Conservation (phyloP, 345 rosid species). For the Gossypium bickii region DNA sequence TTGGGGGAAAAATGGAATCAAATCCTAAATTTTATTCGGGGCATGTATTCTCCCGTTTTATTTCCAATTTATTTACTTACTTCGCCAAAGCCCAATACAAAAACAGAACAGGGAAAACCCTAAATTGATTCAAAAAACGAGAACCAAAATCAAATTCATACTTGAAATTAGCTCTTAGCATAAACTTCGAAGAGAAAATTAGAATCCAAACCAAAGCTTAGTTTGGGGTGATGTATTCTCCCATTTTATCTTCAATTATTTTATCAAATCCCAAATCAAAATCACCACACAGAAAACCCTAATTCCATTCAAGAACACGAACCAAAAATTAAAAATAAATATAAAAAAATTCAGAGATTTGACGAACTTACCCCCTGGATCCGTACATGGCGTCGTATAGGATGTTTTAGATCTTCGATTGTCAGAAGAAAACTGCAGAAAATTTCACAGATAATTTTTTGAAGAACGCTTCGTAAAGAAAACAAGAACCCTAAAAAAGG, state of each 20-base stretch:
- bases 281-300: background rate
- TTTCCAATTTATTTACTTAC: background rate
- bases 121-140: no score
- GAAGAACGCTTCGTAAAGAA: background rate
- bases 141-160: no score
- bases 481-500: background rate
- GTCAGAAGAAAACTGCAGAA: background rate
- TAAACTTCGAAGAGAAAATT: no score
- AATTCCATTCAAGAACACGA: background rate
- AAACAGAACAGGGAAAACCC: no score
- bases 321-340: background rate
- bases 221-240: background rate
- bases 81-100: no score
- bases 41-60: background rate
- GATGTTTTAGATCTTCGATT: background rate
- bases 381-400: constrained; percentile 7
- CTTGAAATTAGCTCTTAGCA: no score
- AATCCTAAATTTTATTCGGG: background rate
- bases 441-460: background rate
- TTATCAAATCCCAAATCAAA: background rate
- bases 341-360: background rate
- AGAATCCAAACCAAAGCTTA: background rate
- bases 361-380: constrained; percentile 18
- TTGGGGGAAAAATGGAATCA: no score
- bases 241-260: background rate